Evolutionary conservation across 805 yeast genomes (phyloP).

Genomic region (Candida qinlingensis): DNA sequence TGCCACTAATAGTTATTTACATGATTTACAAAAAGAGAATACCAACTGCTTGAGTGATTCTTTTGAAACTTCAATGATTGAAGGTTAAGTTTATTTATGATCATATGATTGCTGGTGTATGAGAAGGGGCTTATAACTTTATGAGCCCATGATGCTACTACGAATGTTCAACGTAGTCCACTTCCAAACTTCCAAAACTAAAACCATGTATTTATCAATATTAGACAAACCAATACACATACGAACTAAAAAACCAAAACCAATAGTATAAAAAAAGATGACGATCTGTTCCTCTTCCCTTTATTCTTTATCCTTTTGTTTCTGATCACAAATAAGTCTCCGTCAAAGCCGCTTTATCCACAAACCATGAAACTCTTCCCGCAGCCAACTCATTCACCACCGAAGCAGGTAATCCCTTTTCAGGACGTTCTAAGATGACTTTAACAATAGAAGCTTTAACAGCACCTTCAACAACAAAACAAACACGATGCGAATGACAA

Average conservation of each 20-base stretch:
- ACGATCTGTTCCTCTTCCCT: too few species aligned
- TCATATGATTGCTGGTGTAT: too few species aligned
- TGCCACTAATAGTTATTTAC: neutral
- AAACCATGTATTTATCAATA: too few species aligned
- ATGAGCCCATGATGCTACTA: too few species aligned
- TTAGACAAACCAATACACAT: too few species aligned
- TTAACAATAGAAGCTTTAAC: constrained; percentile 90
- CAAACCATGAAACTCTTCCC: constrained; percentile 95
- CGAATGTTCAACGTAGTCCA: too few species aligned
- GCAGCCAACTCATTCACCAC: constrained; percentile 96
- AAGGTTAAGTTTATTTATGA: neutral
- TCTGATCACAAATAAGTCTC: constrained; percentile 33
- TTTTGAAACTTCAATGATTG: constrained; percentile 4
- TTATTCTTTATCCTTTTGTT: too few species aligned
- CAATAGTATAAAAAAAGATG: too few species aligned
- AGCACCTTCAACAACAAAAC: constrained; percentile 94
- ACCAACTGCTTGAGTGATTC: constrained; percentile 2
- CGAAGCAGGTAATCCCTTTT: constrained; percentile 90
- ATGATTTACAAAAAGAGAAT: neutral
- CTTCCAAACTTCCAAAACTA: too few species aligned
- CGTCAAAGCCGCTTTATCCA: constrained; percentile 84
- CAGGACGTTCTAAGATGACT: constrained; percentile 94
- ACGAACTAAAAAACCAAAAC: too few species aligned
- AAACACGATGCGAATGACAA: constrained; percentile 86
- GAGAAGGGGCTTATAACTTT: too few species aligned